Evolutionary conservation across 2,329 filamentous ascomycete species (phyloP), one percentile per base, ranked within the genome.

Genomic region (Tolypocladium ovalisporum): DNA sequence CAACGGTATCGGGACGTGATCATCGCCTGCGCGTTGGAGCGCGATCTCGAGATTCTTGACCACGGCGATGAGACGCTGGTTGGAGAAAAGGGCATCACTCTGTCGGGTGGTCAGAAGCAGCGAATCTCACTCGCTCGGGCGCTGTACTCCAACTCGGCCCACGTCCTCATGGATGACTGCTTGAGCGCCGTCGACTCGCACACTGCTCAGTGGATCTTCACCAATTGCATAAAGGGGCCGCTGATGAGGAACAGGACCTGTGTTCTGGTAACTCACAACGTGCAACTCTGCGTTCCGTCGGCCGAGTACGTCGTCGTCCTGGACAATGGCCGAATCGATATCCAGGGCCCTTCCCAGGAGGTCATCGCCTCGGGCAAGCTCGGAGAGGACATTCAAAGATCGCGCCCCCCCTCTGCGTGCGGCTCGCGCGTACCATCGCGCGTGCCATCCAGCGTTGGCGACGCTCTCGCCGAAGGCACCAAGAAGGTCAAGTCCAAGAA

Each of bases 141-240:
- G 1, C 80, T 99, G n/a, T 99, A 99, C 73, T 96, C 90, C 62
- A 93, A 90, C 71, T 95, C 92, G 7, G 87, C 87, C 56, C 93
- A 97, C 70, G 75, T 99, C 19, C 81, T 99, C 13, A 80, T 99
- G 54, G 94, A 99, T 67, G 94, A 99, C 71, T 96, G 95, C 62
- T 80, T 99, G 49, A 97, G 92, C 68, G 94, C 94, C 34, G 94
- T 99, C 37, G 94, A 99, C 71, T 95, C 94, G 4, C 94, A 99
- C 66, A 97, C 94, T 0, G 92, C 92, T 2, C 95, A 97, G 71
- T 97, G 95, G 87, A 97, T 99, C 63, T 97, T 97, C 74, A 88
- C 88, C 68, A 88, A 96, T 71, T 96, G 92, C 59, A 86, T 99
- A 62, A 86, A 86, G 64, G 94, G 94, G 2, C 89, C 90, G 7